phyloP scores from a whole-genome alignment of 2,329 filamentous ascomycete species.

The Aspergillus fischeri region DNA sequence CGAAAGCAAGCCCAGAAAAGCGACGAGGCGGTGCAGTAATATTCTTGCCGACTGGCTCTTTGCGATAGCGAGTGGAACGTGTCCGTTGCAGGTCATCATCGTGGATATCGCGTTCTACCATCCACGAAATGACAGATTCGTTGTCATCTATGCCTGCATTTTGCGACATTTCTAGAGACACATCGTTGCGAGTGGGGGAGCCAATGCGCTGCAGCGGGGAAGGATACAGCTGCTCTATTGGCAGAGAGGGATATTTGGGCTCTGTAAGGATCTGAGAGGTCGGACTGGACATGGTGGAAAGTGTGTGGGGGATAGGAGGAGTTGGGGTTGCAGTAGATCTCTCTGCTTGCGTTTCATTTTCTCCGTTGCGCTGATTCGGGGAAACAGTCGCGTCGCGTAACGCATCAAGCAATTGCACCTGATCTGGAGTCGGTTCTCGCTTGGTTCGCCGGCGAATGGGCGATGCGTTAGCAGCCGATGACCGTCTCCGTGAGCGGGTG shows the following conservation, averaged over 20 bases:
- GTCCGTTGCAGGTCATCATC: constrained; percentile 33
- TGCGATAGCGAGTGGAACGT: constrained; percentile 20
- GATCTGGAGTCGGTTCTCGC: constrained; percentile 33
- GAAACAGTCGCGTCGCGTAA: constrained; percentile 26
- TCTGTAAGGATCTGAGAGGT: constrained; percentile 19
- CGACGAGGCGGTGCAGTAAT: constrained; percentile 36
- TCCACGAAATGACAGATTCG: constrained; percentile 32
- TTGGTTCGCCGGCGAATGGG: constrained; percentile 18
- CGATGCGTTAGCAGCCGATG: constrained; percentile 11
- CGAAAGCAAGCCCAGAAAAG: constrained; percentile 28
- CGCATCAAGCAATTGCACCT: constrained; percentile 26
- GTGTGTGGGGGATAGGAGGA: constrained; percentile 30
- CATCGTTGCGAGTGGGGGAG: constrained; percentile 8
- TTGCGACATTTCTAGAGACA: constrained; percentile 15
- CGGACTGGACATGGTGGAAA: constrained; percentile 31
- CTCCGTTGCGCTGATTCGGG: constrained; percentile 10
- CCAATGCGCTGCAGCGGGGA: constrained; percentile 21
- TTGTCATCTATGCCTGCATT: constrained; percentile 26
- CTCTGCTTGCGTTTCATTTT: constrained; percentile 2
- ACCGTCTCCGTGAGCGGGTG: constrained; percentile 9
- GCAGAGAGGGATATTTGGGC: constrained; percentile 13
- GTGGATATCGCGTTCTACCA: constrained; percentile 34
- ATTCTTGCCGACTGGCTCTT: constrained; percentile 24
- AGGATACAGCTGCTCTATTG: constrained; percentile 25
- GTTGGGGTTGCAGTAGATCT: constrained; percentile 30